Base-by-base conservation (phyloP, 352 stramenopile species). In the Phytophthora melonis region DNA sequence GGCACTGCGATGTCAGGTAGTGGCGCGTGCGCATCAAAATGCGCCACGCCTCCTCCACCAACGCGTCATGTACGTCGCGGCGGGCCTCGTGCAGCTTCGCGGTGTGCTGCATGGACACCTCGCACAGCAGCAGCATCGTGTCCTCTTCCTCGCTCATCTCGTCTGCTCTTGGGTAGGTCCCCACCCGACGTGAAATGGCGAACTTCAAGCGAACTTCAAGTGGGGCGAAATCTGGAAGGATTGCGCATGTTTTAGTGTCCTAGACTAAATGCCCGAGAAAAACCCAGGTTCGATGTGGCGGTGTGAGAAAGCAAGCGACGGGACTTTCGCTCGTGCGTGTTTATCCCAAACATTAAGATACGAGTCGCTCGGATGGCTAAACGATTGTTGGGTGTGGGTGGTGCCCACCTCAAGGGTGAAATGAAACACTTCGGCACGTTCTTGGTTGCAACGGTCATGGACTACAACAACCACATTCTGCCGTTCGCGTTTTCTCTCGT, bases 41-140 rank as follows among this genome's bases (percentile, higher is more conserved):
- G 43, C 43, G 43, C 43, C 43, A 50, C 43, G 43, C 43, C 43
- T 50, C 43, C 43, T 50, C 43, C 43, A 50, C 43, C 43, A 50
- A 50, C 43, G 43, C 43, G 18, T 50, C 43, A 7, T 50, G 43
- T 16, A 50, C 43, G 18, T 50, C 43, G 16, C 43, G 43, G 43
- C 16, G 43, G 16, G 18, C 43, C 43, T 50, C 43, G 43, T n/a
- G 43, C 43, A 50, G 43, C 43, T 50, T 23, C 43, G 43, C 5
- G 43, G 21, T 50, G 43, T 50, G 16, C 18, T 50, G 43, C 43
- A 50, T 2, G 43, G 23, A 50, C 18, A 5, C 43, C 43, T 50
- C 43, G 16, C 43, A 50, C 43, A 50, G 43, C 18, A 21, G 18
- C 43, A 50, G 43, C 43, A 50, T 50, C 43, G 43, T 50, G 43